Evolutionary conservation across 495 filamentous ascomycete genomes (phyloP).

Genomic region (Daldinia grandis): DNA sequence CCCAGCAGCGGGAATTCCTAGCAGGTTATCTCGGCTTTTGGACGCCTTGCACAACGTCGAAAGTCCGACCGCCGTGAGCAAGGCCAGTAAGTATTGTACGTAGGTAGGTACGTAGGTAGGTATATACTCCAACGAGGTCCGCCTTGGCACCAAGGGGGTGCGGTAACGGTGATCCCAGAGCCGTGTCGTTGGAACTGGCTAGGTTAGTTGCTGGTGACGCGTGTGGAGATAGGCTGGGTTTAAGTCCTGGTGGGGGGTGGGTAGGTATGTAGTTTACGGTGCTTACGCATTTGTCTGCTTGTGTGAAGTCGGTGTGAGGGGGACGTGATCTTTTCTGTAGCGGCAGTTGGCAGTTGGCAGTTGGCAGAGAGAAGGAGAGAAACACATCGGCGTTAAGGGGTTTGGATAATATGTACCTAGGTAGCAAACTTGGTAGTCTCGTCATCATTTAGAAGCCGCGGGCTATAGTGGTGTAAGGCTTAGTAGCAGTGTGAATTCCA

Average conservation of each 20-base stretch:
- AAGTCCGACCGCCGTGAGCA: neutral
- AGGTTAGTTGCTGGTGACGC: neutral
- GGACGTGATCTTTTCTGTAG: neutral
- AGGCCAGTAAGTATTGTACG: too few species aligned
- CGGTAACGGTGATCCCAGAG: neutral
- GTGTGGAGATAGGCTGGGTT: slow-evolving; percentile 2
- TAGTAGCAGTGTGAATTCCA: neutral
- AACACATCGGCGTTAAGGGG: neutral
- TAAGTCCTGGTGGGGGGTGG: neutral
- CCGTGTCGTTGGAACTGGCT: neutral
- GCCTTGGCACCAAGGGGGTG: neutral
- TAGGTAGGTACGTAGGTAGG: too few species aligned
- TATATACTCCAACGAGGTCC: neutral
- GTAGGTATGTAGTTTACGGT: neutral
- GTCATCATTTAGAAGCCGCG: neutral
- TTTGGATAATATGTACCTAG: neutral
- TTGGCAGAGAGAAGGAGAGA: too few species aligned
- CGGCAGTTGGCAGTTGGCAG: too few species aligned
- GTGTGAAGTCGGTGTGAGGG: neutral
- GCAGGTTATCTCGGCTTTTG: too few species aligned
- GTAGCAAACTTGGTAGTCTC: neutral
- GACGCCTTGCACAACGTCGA: neutral
- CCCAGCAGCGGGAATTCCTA: too few species aligned
- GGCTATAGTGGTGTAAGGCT: neutral
- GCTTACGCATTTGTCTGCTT: neutral